Base-by-base conservation (phyloP, 2,329 filamentous ascomycete genomes). In the Aspergillus transmontanensis region DNA sequence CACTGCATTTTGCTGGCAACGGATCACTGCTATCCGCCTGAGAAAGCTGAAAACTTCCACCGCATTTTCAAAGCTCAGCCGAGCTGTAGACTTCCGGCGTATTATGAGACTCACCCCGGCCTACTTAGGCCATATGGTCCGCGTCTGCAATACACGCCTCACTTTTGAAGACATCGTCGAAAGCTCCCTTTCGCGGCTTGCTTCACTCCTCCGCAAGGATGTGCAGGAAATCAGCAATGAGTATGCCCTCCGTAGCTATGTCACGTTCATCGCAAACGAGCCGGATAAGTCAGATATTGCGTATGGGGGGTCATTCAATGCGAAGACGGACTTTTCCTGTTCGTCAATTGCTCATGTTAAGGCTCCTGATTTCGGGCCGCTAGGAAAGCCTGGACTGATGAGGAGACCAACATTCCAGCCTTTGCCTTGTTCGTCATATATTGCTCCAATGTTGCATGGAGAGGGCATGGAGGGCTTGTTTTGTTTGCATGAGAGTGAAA, bases 81-180 rank as follows among this genome's bases (percentile, higher is more conserved):
- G 69, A 26, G 68, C 69, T n/a, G 54, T 69, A 2, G 68, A 71
- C 57, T 63, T 65, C 19, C 68, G 69, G 1, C 64, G 63, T 12
- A 54, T 64, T 14, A 60, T 71, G 59, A 34, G 39, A 36, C 58
- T 71, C 36, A 32, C 66, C 2, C 58, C 57, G 0, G 59, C 63
- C 5, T 71, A 71, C 54, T 59, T 71, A 55, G 69, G 68, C 36
- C 68, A 71, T 54, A 68, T 70, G 64, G 64, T 70, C 10, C 65
- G 65, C 12, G 63, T 67, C 10, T 45, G 61, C 6, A 61, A 60
- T 26, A 46, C 60, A 0, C 61, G 63, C 3, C 66, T 69, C 2
- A 56, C 68, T 2, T 58, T 62, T 21, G 14, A 53, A 34, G 39
- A 55, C 2, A 55, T 62, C 12, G 26, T 32, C n/a, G 16, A 43